A percentile compares a stretch with the other conserved stretches of the same genome.
Conservation (phyloP, 2,329 filamentous ascomycete species). For the Exophiala mesophila region DNA sequence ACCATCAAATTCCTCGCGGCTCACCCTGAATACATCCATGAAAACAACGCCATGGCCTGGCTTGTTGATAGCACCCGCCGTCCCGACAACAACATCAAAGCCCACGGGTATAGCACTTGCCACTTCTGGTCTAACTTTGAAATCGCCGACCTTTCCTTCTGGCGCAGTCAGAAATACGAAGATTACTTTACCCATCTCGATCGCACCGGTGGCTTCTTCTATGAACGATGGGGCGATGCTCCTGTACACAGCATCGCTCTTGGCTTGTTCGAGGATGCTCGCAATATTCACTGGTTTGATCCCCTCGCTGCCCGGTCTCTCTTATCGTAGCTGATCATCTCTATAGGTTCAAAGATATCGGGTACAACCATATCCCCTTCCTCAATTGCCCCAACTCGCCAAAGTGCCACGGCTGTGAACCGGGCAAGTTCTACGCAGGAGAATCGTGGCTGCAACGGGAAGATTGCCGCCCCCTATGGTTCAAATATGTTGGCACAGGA, state of each 20-base stretch:
- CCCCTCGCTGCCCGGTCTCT: background rate
- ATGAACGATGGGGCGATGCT: constrained; percentile 96
- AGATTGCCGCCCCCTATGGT: constrained; percentile 94
- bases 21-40: constrained; percentile 73
- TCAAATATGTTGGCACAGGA: constrained; percentile 84
- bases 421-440: constrained; percentile 83
- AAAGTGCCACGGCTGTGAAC: constrained; percentile 84
- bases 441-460: constrained; percentile 80
- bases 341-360: constrained; percentile 93
- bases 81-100: constrained; percentile 72
- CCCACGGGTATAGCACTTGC: constrained; percentile 93
- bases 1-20: constrained; percentile 84
- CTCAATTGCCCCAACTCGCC: constrained; percentile 98
- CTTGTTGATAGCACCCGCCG: constrained; percentile 71
- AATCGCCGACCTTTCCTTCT: constrained; percentile 88
- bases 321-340: background rate
- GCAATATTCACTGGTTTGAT: constrained; percentile 84
- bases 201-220: constrained; percentile 92
- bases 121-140: constrained; percentile 99
- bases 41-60: constrained; percentile 85
- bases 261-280: constrained; percentile 84
- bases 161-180: constrained; percentile 82
- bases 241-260: constrained; percentile 93
- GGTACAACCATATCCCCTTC: constrained; percentile 96
- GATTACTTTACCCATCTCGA: constrained; percentile 97